These are phyloP conservation scores for Paraurostyla sp. DNA, from an alignment of 73 alveolate genomes.

Conservation along the genomic window DNA sequence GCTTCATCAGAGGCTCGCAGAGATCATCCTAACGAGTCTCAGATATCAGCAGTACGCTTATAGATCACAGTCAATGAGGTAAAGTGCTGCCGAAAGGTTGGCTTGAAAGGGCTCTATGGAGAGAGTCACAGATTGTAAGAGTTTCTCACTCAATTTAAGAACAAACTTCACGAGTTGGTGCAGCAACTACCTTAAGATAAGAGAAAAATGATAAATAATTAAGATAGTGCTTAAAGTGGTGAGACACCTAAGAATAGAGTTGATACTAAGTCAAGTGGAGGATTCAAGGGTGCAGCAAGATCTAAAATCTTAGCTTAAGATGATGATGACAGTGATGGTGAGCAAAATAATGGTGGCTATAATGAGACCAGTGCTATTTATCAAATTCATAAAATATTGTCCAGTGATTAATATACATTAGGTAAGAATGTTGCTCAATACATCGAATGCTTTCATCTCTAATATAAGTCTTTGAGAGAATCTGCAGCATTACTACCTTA, in stretches of 20 bases:
- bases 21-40: conserved; percentile 7
- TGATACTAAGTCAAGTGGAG: neutral
- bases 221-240: neutral
- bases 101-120: conserved; percentile 75
- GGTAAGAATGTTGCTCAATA: conserved; percentile 74
- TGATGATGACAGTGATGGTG: conserved; percentile 37
- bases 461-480: conserved; percentile 72
- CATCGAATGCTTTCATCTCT: conserved; percentile 60
- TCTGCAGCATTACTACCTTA: conserved; percentile 72
- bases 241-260: neutral
- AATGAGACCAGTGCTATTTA: conserved; percentile 53
- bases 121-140: neutral
- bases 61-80: conserved; percentile 57
- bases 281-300: neutral
- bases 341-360: neutral
- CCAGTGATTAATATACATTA: conserved; percentile 74
- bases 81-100: conserved; percentile 61
- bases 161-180: conserved; percentile 14
- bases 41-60: conserved; percentile 67
- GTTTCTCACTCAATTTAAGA: conserved; percentile 47
- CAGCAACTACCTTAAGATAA: neutral
- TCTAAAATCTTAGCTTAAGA: neutral
- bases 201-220: neutral
- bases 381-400: conserved; percentile 78
- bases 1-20: neutral